Evolutionary conservation across 1,284 basidiomycete genomes (phyloP).

Genomic region (Puccinia horiana): DNA sequence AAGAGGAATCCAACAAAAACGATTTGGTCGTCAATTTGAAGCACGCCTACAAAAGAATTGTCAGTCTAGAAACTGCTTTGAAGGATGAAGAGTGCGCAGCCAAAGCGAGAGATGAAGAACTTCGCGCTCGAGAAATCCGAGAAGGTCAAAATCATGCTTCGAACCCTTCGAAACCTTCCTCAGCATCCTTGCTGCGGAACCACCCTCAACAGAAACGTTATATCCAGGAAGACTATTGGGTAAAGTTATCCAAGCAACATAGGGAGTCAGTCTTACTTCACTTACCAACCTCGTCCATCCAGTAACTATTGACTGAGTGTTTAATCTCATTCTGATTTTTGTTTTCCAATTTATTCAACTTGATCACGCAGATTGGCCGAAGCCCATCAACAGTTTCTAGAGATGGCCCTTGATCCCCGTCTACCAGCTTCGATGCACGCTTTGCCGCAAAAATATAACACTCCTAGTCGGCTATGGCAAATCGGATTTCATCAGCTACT

Average conservation of each 20-base stretch:
- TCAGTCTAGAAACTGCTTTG: slow-evolving; percentile 70
- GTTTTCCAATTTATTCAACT: background rate
- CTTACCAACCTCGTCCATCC: background rate
- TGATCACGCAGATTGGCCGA: slow-evolving; percentile 71
- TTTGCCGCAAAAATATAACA: slow-evolving; percentile 90
- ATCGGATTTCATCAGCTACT: slow-evolving; percentile 85
- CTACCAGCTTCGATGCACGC: slow-evolving; percentile 82
- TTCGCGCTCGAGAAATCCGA: slow-evolving; percentile 38
- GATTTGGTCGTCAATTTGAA: slow-evolving; percentile 78
- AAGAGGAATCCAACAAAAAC: slow-evolving; percentile 63
- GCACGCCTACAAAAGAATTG: slow-evolving; percentile 74
- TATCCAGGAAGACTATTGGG: slow-evolving; percentile 44
- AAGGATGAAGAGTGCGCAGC: slow-evolving; percentile 58
- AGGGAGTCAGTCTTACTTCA: slow-evolving; percentile 35
- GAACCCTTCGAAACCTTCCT: background rate
- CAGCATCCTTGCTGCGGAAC: slow-evolving; percentile 13
- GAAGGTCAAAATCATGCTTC: slow-evolving; percentile 5
- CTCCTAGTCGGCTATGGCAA: slow-evolving; percentile 89
- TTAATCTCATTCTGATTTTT: background rate
- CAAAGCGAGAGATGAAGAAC: slow-evolving; percentile 44
- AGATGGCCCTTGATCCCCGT: slow-evolving; percentile 79
- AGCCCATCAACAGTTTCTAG: slow-evolving; percentile 80
- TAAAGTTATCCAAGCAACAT: slow-evolving; percentile 41
- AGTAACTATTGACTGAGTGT: background rate
- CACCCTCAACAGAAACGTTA: slow-evolving; percentile 7